Evolutionary conservation across 2,329 filamentous ascomycete genomes (phyloP), one percentile per base, ranked within the genome.

Genomic region (Cyclaneusma minus): DNA sequence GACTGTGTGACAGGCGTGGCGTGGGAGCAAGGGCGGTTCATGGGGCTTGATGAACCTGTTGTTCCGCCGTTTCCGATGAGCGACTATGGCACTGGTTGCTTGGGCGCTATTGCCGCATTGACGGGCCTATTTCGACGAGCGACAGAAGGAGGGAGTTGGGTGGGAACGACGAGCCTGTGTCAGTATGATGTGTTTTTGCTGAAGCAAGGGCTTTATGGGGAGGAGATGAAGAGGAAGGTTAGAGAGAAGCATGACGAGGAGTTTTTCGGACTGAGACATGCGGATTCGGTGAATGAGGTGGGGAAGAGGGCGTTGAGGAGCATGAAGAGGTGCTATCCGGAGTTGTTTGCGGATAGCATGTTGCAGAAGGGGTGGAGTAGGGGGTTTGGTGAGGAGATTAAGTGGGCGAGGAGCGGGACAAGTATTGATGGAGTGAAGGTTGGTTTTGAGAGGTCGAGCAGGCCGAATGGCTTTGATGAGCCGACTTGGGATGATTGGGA

Each of bases 61-160:
- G 66, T 78, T 0, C 73, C 73, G 23, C 70, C 71, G 0, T 70
- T 72, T 31, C 67, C 66, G 16, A 69, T 70, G 36, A 68, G 62
- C 13, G 66, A 67, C 49, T 81, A 81, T 39, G 74, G 74, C 20
- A 80, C 75, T 1, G 76, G 75, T 16, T 78, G 71, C 41, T 72
- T 79, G 52, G 76, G 74, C 3, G 69, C 71, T 22, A 70, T 77
- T 36, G 68, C 73, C 3, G 73, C 73, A 0, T 45, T 82, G 18
- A 60, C 60, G 0, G 75, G 72, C 1, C 55, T 81, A 6, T 70
- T 68, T 39, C 61, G 64, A 38, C 60, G 76, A 16, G 65, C 73
- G 0, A 69, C 60, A 6, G 47, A 52, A 8, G 75, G 75, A 11
- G 75, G 75, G 1, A 76, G 69, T 1, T 79, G 73, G 57, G 57